Conservation (phyloP, 768 basidiomycete species). For the Holtermannia corniformis region DNA sequence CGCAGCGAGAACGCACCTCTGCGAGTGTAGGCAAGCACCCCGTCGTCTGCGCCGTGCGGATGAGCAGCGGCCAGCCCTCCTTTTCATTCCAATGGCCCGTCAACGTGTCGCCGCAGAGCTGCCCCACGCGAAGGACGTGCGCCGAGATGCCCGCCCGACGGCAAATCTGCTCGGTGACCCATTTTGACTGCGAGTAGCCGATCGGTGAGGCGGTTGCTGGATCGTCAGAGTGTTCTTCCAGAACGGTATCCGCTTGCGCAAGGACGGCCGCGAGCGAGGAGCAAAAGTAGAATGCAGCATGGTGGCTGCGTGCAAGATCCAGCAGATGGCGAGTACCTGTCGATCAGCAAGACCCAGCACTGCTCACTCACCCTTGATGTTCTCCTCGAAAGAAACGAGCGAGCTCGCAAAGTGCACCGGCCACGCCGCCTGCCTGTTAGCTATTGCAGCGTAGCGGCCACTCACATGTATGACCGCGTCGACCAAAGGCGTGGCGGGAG, state of each 20-base stretch:
- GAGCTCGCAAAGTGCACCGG: conserved; percentile 36
- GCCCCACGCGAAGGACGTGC: conserved; percentile 30
- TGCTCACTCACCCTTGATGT: conserved; percentile 26
- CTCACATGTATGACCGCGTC: conserved; percentile 28
- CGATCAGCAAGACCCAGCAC: not conserved
- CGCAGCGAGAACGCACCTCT: conserved; percentile 16
- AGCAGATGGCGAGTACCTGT: conserved; percentile 24
- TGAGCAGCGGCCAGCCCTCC: conserved; percentile 41
- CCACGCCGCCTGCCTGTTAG: conserved; percentile 32
- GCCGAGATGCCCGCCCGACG: conserved; percentile 8
- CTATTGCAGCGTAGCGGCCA: not conserved
- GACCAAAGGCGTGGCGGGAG: conserved; percentile 5
- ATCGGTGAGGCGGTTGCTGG: conserved; percentile 31
- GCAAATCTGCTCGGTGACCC: conserved; percentile 37
- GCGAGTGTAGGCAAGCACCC: conserved; percentile 29
- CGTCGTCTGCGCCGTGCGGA: conserved; percentile 26
- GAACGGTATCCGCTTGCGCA: conserved; percentile 2
- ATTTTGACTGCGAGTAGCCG: conserved; percentile 41
- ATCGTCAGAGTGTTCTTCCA: conserved; percentile 22
- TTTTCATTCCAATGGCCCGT: conserved; percentile 38
- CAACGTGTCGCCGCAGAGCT: conserved; percentile 37
- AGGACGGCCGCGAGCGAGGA: conserved; percentile 39
- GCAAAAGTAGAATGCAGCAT: conserved; percentile 30
- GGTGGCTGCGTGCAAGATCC: conserved; percentile 4
- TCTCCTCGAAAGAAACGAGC: conserved; percentile 33